A percentile compares a stretch with the other conserved stretches of the same genome.
Evolutionary conservation across 257 asterid species (phyloP).

Genomic region (Solanum etuberosum): DNA sequence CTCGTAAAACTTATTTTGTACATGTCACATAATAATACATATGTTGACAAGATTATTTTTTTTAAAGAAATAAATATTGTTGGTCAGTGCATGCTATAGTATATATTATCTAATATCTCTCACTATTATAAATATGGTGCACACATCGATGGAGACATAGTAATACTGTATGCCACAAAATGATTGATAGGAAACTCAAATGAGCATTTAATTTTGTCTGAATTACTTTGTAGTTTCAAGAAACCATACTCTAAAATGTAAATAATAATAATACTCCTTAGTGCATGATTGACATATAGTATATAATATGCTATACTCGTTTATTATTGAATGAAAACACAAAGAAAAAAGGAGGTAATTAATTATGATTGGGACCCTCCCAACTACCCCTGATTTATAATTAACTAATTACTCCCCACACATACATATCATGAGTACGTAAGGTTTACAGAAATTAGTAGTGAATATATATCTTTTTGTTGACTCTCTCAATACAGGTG

Average conservation of each 20-base stretch:
- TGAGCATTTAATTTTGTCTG: neutral
- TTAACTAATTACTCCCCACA: neutral
- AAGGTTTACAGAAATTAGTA: neutral
- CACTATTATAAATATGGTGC: neutral
- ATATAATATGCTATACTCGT: too few species aligned
- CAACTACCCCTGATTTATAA: neutral
- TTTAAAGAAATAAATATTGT: neutral
- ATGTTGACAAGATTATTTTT: neutral
- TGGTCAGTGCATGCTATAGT: neutral
- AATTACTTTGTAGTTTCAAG: too few species aligned
- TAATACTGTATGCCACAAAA: neutral
- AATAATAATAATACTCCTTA: too few species aligned
- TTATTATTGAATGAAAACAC: too few species aligned
- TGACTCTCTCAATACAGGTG: neutral
- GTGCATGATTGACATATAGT: too few species aligned
- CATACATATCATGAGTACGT: neutral
- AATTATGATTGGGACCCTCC: neutral
- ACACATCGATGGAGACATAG: neutral
- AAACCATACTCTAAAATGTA: too few species aligned
- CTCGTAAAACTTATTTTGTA: neutral
- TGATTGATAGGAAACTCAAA: neutral
- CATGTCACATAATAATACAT: neutral
- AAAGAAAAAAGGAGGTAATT: too few species aligned
- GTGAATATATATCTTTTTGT: neutral
- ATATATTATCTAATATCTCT: neutral